phyloP scores from a whole-genome alignment of 371 early-diverging fungal species.

The Circinella minor region DNA sequence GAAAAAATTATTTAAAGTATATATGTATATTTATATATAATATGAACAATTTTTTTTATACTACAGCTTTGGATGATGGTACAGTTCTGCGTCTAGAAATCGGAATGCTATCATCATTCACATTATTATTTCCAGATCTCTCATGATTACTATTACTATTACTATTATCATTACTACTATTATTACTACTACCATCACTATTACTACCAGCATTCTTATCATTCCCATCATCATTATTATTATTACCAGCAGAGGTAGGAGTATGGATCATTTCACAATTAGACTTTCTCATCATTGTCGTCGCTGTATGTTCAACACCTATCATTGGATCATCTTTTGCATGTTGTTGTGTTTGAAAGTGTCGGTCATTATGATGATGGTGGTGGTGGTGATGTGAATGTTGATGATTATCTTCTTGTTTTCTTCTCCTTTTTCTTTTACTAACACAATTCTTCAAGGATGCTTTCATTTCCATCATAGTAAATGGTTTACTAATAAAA shows the following conservation, averaged over 20 bases:
- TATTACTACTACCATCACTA: not conserved
- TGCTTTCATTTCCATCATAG: slow-evolving; percentile 58
- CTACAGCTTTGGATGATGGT: not conserved
- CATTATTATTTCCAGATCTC: too few species aligned
- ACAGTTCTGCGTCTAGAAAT: not conserved
- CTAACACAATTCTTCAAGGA: slow-evolving; percentile 40
- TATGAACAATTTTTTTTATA: not conserved
- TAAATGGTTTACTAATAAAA: slow-evolving; percentile 65
- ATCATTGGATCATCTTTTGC: slow-evolving; percentile 15
- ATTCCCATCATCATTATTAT: not conserved
- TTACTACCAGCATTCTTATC: not conserved
- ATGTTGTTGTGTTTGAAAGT: not conserved
- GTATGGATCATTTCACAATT: not conserved
- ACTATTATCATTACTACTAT: not conserved
- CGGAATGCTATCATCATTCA: not conserved
- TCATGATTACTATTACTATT: too few species aligned
- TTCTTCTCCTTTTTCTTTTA: slow-evolving; percentile 32
- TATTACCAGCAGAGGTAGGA: not conserved
- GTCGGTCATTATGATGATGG: slow-evolving; percentile 1
- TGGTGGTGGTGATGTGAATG: not conserved
- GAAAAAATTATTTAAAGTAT: not conserved
- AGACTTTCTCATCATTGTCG: not conserved
- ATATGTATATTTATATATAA: not conserved
- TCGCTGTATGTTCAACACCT: slow-evolving; percentile 6
- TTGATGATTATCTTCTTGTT: slow-evolving; percentile 13